phyloP scores from a whole-genome alignment of 352 stramenopile genomes.

The Phytophthora tentaculata region DNA sequence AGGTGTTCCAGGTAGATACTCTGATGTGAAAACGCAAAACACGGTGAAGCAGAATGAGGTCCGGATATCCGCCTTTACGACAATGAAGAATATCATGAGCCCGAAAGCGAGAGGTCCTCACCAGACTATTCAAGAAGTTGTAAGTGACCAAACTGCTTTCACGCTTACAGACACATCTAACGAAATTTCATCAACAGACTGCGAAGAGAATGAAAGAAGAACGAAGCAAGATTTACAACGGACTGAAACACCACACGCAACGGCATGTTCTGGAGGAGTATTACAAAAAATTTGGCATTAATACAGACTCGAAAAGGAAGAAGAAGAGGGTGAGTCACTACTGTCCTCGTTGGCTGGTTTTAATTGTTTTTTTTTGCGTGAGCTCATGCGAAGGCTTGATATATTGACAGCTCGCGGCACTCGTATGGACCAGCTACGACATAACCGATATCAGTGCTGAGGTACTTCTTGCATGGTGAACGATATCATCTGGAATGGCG shows the following conservation, averaged over 20 bases:
- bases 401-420: conserved; percentile 47
- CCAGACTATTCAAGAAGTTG: conserved; percentile 25
- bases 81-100: conserved; percentile 25
- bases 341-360: not conserved
- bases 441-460: conserved; percentile 66
- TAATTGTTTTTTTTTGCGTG: not conserved
- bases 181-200: conserved; percentile 35
- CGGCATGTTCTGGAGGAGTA: conserved; percentile 49
- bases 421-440: conserved; percentile 72
- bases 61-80: conserved; percentile 15
- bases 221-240: conserved; percentile 56
- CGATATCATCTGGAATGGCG: not conserved
- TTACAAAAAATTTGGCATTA: conserved; percentile 73
- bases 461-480: conserved; percentile 28
- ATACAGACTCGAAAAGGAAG: conserved; percentile 61
- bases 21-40: conserved; percentile 5
- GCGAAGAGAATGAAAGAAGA: conserved; percentile 63
- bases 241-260: conserved; percentile 58
- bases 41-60: conserved; percentile 13
- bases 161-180: conserved; percentile 3
- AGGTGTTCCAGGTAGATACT: conserved; percentile 7
- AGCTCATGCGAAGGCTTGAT: conserved; percentile 2
- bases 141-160: conserved; percentile 20
- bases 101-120: conserved; percentile 10
- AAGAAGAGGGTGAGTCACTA: conserved; percentile 58